Evolutionary conservation across 306 rosid genomes (phyloP).

Genomic region (Corylus avellana): DNA sequence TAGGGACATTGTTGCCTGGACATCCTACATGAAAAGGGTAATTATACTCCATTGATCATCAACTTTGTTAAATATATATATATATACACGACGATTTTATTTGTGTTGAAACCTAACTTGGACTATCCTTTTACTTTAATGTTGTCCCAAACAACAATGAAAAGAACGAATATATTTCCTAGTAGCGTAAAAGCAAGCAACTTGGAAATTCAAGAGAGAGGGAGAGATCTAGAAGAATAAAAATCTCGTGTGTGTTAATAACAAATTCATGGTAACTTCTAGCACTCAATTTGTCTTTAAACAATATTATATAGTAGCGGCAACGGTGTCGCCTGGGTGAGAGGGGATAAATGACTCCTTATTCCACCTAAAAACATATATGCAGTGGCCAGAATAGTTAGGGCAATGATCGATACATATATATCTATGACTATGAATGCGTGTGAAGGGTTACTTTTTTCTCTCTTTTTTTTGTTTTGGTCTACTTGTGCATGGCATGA

Average conservation of each 20-base stretch:
- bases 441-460: no score
- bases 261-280: not conserved
- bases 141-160: not conserved
- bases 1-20: slow-evolving; percentile 35
- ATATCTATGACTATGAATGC: no score
- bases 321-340: no score
- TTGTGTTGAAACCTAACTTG: not conserved
- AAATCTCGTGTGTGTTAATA: not conserved
- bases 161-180: not conserved
- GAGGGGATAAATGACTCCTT: no score
- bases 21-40: slow-evolving; percentile 19
- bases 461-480: no score
- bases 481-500: no score
- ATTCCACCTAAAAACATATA: no score
- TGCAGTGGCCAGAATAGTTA: no score
- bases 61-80: not conserved
- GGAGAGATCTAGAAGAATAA: not conserved
- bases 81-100: not conserved
- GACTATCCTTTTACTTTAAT: not conserved
- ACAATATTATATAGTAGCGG: no score
- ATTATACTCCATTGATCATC: not conserved
- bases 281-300: no score
- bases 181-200: not conserved
- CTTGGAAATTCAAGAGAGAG: not conserved
- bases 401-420: no score